Evolutionary conservation across 306 rosid species (phyloP).

Genomic region (Vicia sativa): DNA sequence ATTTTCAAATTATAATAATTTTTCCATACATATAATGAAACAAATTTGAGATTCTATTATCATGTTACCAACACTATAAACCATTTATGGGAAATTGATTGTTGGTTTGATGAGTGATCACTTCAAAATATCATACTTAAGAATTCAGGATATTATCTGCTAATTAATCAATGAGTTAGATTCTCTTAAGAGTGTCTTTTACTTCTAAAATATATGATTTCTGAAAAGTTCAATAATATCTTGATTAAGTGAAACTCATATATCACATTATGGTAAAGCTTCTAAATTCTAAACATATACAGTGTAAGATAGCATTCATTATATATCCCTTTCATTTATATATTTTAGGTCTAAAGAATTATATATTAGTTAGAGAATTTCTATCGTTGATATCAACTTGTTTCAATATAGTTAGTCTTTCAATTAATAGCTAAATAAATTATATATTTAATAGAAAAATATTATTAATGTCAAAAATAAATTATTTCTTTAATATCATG

Average conservation of each 20-base stretch:
- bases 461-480: no score
- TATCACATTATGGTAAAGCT: no score
- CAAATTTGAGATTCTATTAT: conserved; percentile 44
- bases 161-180: conserved; percentile 22
- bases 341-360: no score
- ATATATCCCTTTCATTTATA: no score
- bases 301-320: no score
- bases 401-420: no score
- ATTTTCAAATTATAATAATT: conserved; percentile 40
- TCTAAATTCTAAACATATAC: no score
- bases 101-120: conserved; percentile 33
- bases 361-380: no score
- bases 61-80: conserved; percentile 26
- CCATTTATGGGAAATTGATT: conserved; percentile 35
- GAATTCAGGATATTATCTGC: conserved; percentile 17
- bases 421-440: no score
- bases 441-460: no score
- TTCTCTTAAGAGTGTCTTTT: background rate
- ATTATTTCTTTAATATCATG: no score
- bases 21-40: conserved; percentile 27
- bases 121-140: conserved; percentile 35
- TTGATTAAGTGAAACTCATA: background rate
- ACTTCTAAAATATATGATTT: background rate
- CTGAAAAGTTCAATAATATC: conserved; percentile 19
- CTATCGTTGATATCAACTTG: no score